Evolutionary conservation across 73 alveolate genomes (phyloP), one percentile per base, ranked within the genome.

Genomic region (Tetrahymena thermophila): DNA sequence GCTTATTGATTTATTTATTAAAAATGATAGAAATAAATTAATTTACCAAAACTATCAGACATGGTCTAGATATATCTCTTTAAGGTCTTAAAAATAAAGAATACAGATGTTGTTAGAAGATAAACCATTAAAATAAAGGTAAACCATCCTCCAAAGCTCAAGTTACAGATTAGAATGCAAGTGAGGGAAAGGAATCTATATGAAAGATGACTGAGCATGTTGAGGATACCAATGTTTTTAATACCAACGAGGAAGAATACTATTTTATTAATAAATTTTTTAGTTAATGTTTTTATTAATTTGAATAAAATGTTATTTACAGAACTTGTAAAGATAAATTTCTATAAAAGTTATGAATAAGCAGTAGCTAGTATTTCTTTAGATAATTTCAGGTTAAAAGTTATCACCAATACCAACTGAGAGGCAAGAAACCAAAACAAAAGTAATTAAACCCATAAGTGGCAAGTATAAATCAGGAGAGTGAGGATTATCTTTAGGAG

Each of bases 401-500:
- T 71, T 31, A 71, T 71, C 89, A 71, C 89, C 89, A 71, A 85
- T 85, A 28, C 94, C 94, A 28, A 38, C 56, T 10, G 56, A 85
- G 15, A 95, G 85, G 35, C 96, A 34, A 44, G 95, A 25, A 34
- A 95, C 40, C 16, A 95, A 28, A 11, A 95, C 95, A 50, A 95
- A 95, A 19, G 94, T 95, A 44, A 95, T 35, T 58, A 95, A 34
- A 89, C 95, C 50, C 95, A 95, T 95, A 10, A 95, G 35, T 31
- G 94, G 97, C 17, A 95, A 35, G 93, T 95, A 95, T 9, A 50
- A 28, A 95, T 95, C 95, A 93, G 95, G 95, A 19, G 97, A 94
- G 37, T 95, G 95, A 44, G 94, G 43, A 95, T 89, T 95, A 13
- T 95, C 94, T 21, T 93, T 95, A 23, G 97, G 95, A 0, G 95